Conservation (phyloP, 2,329 filamentous ascomycete species). For the Macrophomina tecta region DNA sequence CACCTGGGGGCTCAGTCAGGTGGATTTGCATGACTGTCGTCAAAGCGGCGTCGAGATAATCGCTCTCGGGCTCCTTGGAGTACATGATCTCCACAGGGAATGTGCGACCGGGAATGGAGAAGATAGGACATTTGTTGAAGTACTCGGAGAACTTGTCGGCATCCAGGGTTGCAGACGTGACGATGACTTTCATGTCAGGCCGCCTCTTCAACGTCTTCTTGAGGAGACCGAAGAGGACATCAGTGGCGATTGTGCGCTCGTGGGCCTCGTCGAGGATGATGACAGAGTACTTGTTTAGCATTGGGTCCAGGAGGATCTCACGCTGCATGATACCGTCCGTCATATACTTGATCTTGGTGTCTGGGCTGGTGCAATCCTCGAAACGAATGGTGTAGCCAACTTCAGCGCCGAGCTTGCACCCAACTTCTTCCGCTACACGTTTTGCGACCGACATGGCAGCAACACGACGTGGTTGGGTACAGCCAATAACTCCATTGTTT, state of each 20-base stretch:
- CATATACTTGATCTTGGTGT: conserved; percentile 98
- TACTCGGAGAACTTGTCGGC: conserved; percentile 97
- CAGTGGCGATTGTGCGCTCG: conserved; percentile 94
- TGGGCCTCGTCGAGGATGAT: conserved; percentile 99
- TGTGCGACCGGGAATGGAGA: conserved; percentile 92
- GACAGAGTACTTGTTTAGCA: conserved; percentile 90
- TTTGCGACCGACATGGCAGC: conserved; percentile 98
- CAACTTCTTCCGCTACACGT: conserved; percentile 96
- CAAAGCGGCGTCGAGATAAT: conserved; percentile 93
- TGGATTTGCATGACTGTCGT: conserved; percentile 99
- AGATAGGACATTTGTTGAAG: conserved; percentile 95
- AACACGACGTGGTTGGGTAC: conserved; percentile 95
- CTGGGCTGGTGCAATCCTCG: conserved; percentile 87
- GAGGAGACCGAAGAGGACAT: conserved; percentile 94
- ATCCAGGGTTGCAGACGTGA: conserved; percentile 98
- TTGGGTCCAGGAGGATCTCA: conserved; percentile 95
- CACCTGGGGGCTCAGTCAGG: conserved; percentile 86
- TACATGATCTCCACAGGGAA: conserved; percentile 97
- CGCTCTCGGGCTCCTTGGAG: conserved; percentile 90
- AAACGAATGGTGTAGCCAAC: conserved; percentile 99
- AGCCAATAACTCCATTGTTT: conserved; percentile 87
- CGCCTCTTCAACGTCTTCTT: conserved; percentile 86
- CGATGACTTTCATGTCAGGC: conserved; percentile 94
- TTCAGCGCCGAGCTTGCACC: conserved; percentile 89
- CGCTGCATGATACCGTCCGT: conserved; percentile 98